Evolutionary conservation across 1,284 basidiomycete species (phyloP), one percentile per base, ranked within the genome.

Genomic region (Cutaneotrichosporon cavernicola): DNA sequence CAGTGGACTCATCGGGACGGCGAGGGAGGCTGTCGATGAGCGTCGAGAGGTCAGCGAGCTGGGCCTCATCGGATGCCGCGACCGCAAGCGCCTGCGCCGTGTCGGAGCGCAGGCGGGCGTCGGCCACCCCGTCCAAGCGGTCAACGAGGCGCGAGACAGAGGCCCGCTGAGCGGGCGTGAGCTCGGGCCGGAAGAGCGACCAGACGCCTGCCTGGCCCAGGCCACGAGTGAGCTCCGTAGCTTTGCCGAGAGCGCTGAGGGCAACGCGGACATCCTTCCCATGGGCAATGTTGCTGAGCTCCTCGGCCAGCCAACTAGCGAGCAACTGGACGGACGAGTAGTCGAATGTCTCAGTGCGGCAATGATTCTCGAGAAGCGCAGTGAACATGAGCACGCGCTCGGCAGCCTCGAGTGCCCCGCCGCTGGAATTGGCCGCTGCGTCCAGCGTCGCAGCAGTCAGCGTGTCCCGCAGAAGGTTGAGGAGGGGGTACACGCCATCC

Each of bases 251-350:
- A 8, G 55, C 51, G 21, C 49, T 47, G 6, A 74, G 61, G 13
- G 70, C 38, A 2, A 46, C 40, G 7, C 68, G 55, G 14, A 73
- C 46, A 0, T 64, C 38, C 13, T 67, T 47, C 6, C 60, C 14
- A 11, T 69, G 47, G 0, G 56, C 49, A 2, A 76, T 67, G 0
- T 68, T 57, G 13, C 67, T 57, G 1, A 81, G 60, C 4, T 74
- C 73, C 10, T 77, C 73, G 3, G 67, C 58, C 26, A 82, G 69
- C 78, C 78, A 79, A 0, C 67, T 62, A 6, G 78, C 77, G 6
- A 84, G 72, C 22, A 82, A 74, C 63, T 80, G 80, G 11, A 82
- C 74, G 1, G 82, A 76, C 10, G 83, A 82, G 67, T 81, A 83
- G 66, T 82, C 81, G 67, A 82, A 80, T 0, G 72, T 69, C 9